Percentiles rank a stretch among this genome's conserved stretches.
These are phyloP conservation scores for Dentiscutata heterogama DNA, from an alignment of 371 early-diverging fungal genomes.

Conservation along the genomic window DNA sequence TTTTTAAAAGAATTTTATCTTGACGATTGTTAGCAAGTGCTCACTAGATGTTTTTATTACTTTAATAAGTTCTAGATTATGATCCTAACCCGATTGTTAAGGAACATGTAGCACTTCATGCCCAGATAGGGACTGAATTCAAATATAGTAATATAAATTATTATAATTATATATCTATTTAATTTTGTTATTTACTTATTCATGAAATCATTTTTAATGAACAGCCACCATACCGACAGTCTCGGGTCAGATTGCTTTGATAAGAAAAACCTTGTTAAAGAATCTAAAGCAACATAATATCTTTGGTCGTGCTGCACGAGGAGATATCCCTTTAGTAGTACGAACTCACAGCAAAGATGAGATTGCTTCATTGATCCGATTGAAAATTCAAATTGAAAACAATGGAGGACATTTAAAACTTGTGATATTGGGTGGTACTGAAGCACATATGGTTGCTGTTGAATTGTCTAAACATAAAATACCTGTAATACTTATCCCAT, in stretches of 20 bases:
- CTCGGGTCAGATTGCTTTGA: slow-evolving; percentile 70
- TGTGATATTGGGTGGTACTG: slow-evolving; percentile 72
- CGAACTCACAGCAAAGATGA: slow-evolving; percentile 75
- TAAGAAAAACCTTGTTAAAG: slow-evolving; percentile 63
- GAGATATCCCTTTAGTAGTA: slow-evolving; percentile 72
- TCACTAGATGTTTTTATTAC: no score
- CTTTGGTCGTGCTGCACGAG: slow-evolving; percentile 57
- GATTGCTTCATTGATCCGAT: slow-evolving; percentile 69
- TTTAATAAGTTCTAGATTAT: slow-evolving; percentile 47
- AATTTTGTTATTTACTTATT: no score
- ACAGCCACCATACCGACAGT: slow-evolving; percentile 61
- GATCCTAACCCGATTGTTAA: slow-evolving; percentile 54
- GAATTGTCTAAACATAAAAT: slow-evolving; percentile 66
- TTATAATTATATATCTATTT: not conserved
- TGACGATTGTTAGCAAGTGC: no score
- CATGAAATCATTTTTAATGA: no score
- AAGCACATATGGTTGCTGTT: slow-evolving; percentile 74
- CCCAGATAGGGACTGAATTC: slow-evolving; percentile 59
- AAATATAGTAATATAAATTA: slow-evolving; percentile 39
- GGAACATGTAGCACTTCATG: slow-evolving; percentile 71
- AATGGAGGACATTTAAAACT: slow-evolving; percentile 59
- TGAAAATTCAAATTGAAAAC: slow-evolving; percentile 55
- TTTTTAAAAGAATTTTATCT: no score
- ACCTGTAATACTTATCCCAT: slow-evolving; percentile 73
- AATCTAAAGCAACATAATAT: slow-evolving; percentile 28